Conservation (phyloP, 495 filamentous ascomycete genomes). For the Hyaloscypha bicolor region DNA sequence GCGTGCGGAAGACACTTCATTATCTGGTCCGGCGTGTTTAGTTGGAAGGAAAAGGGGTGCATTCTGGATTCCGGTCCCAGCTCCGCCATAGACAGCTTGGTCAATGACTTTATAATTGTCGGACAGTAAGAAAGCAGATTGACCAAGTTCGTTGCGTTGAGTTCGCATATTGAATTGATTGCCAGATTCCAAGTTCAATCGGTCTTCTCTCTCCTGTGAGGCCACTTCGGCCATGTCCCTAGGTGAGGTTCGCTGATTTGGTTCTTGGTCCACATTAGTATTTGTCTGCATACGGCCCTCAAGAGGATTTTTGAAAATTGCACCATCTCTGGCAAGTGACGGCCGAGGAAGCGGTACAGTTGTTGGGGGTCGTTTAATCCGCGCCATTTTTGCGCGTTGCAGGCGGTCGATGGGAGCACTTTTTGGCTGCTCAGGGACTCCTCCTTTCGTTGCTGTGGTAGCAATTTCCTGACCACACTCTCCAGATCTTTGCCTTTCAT, state of each 20-base stretch:
- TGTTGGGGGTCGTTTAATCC: conserved; percentile 22
- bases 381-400: conserved; percentile 25
- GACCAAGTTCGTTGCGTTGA: not conserved
- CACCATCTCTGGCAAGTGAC: not conserved
- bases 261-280: not conserved
- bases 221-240: not conserved
- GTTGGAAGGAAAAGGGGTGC: not conserved
- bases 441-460: not conserved
- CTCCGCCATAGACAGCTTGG: not conserved
- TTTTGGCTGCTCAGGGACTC: not conserved
- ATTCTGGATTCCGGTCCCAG: not conserved
- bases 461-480: not conserved
- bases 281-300: not conserved
- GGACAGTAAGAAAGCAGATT: not conserved
- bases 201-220: not conserved
- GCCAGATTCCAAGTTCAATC: not conserved
- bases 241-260: not conserved
- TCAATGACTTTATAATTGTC: not conserved
- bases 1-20: not conserved
- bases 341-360: conserved; percentile 2
- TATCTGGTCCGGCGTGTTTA: not conserved
- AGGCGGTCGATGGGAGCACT: conserved; percentile 18
- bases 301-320: not conserved
- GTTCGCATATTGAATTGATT: not conserved
- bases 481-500: conserved; percentile 5